phyloP scores from a whole-genome alignment of 1,284 basidiomycete species.

The Leccinum pallidistipes region DNA sequence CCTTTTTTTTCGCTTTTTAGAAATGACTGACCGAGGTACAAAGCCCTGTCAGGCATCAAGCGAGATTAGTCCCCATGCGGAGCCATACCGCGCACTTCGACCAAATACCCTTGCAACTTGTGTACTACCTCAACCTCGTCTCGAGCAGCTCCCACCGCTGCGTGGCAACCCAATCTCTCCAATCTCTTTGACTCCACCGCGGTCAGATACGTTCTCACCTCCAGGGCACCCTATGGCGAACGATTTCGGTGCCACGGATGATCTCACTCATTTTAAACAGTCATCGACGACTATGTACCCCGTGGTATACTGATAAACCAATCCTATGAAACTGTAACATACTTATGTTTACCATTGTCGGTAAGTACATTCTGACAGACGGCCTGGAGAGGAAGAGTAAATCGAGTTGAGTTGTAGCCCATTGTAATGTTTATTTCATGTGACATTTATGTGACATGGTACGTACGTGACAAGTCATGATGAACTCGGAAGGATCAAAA shows the following conservation, averaged over 20 bases:
- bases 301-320: not conserved
- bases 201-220: not conserved
- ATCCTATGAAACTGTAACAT: not conserved
- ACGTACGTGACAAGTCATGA: conserved; percentile 1
- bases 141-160: conserved; percentile 6
- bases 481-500: not conserved
- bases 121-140: not conserved
- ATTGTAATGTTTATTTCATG: not conserved
- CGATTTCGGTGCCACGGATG: not conserved
- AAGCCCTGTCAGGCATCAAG: conserved; percentile 11
- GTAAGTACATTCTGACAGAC: too few species aligned
- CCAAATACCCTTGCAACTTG: not conserved
- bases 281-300: conserved; percentile 3
- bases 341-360: not conserved
- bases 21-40: not conserved
- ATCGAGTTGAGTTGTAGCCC: not conserved
- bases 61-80: conserved; percentile 1
- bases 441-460: conserved; percentile 3
- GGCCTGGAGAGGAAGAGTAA: not conserved
- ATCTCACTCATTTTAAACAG: conserved; percentile 4
- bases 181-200: not conserved
- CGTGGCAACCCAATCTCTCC: conserved; percentile 7
- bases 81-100: not conserved
- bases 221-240: not conserved
- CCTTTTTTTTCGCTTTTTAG: not conserved